Evolutionary conservation across 75 land plant genomes (phyloP), one percentile per base, ranked within the genome.

Genomic region (Sequoia sempervirens): DNA sequence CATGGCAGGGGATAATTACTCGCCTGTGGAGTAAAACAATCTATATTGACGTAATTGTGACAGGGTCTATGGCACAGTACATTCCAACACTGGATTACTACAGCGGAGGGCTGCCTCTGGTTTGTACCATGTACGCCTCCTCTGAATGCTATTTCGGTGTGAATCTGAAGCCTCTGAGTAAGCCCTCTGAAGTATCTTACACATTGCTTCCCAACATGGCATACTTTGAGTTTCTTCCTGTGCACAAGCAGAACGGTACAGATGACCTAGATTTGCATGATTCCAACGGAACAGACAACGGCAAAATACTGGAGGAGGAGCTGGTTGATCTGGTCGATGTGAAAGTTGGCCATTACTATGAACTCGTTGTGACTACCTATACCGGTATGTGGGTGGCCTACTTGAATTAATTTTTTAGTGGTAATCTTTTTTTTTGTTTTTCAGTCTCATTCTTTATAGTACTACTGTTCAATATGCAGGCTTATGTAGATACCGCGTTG

Each of bases 11-110:
- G 30, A 94, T 95, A 43, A 88, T 95, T 45, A 83, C 84, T 80
- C 85, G 89, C 30, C 79, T 95, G 23, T 95, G 93, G 93, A 93
- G 90, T 18, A 88, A 86, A 58, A 88, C 93, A 8, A 87, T 85
- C 66, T 92, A 87, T 64, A 84, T 93, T 5, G 85, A 92, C 7
- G 89, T 87, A 20, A 91, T 91, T 32, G 91, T 86, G 23, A 92
- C 94, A 3, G 96, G 97, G 3, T 58, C 91, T 80, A 93, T 93
- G 97, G 92, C 94, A 13, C 94, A 93, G 81, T 92, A 95, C 80
- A 85, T 93, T 30, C 90, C 94, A 20, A 80, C 85, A 17, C 85
- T 95, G 6, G 87, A 90, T 20, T 85, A 86, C 70, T 94, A 86
- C 73, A 85, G 89, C 34, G 92, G 30, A 80, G 91, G 14, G 0